Percentiles rank a stretch among this genome's conserved stretches.
Conservation (phyloP, 2,329 filamentous ascomycete genomes). For the Rachicladosporium sp. region DNA sequence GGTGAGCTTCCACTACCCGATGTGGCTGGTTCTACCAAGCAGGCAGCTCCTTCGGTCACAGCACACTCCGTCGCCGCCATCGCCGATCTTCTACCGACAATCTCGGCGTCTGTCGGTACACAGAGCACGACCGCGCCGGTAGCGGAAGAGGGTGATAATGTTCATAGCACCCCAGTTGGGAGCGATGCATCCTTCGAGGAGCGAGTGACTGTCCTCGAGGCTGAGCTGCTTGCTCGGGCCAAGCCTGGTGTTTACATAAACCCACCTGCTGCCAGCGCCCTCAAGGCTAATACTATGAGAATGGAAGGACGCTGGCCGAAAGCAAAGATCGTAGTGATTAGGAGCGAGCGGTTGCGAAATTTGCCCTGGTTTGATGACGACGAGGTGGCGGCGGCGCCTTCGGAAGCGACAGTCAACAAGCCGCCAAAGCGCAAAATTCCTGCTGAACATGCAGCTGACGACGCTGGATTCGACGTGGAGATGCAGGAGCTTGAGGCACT, state of each 20-base stretch:
- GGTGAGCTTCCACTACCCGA: too few relatives aligned
- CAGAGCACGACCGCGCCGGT: too few relatives aligned
- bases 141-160: too few relatives aligned
- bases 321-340: slow-evolving; percentile 32
- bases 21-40: too few relatives aligned
- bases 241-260: slow-evolving; percentile 32
- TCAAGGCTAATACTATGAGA: slow-evolving; percentile 16
- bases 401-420: not conserved
- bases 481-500: too few relatives aligned
- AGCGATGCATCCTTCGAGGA: slow-evolving; percentile 2
- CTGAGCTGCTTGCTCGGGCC: slow-evolving; percentile 19
- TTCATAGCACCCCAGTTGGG: too few relatives aligned
- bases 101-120: too few relatives aligned
- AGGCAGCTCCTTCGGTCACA: too few relatives aligned
- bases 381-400: not conserved
- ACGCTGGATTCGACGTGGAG: too few relatives aligned
- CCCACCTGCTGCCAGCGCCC: slow-evolving; percentile 28
- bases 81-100: too few relatives aligned
- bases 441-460: too few relatives aligned
- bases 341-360: slow-evolving; percentile 21
- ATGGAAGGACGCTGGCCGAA: slow-evolving; percentile 30
- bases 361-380: slow-evolving; percentile 24
- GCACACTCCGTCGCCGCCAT: too few relatives aligned
- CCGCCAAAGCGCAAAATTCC: not conserved
- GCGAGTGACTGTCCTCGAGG: slow-evolving; percentile 16